These are phyloP conservation scores for Cordyceps cicadae DNA, from an alignment of 2,329 filamentous ascomycete genomes.

Conservation along the genomic window DNA sequence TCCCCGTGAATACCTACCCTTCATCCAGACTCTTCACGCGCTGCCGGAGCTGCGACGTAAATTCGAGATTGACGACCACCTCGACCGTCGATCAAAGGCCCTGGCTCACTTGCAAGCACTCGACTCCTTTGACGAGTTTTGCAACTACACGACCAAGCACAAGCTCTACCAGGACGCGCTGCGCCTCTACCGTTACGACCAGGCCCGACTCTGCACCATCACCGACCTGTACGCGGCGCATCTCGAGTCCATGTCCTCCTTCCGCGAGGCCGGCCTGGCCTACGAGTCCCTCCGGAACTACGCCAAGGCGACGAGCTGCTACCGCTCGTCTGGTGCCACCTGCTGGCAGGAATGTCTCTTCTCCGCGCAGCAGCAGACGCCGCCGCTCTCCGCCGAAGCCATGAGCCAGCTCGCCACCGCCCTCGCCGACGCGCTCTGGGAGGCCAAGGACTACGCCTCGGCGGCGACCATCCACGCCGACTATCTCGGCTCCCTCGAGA, in stretches of 20 bases:
- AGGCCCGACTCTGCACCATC: constrained; percentile 54
- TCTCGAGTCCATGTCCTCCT: constrained; percentile 65
- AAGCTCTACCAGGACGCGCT: constrained; percentile 70
- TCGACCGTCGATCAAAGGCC: constrained; percentile 69
- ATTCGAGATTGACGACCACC: constrained; percentile 83
- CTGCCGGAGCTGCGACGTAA: constrained; percentile 61
- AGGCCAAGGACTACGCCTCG: constrained; percentile 74
- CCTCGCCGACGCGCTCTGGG: constrained; percentile 70
- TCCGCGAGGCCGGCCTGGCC: constrained; percentile 80
- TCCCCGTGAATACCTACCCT: constrained; percentile 89
- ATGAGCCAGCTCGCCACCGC: constrained; percentile 60
- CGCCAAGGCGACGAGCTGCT: constrained; percentile 67
- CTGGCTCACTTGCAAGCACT: constrained; percentile 66
- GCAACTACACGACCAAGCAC: constrained; percentile 71
- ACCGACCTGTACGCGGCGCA: constrained; percentile 72
- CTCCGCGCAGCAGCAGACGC: constrained; percentile 58
- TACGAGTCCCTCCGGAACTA: constrained; percentile 81
- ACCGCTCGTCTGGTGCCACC: constrained; percentile 64
- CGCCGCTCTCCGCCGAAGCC: constrained; percentile 51
- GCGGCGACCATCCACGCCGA: constrained; percentile 76
- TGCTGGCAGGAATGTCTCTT: constrained; percentile 90
- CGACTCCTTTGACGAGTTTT: constrained; percentile 67
- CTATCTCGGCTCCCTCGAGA: constrained; percentile 64
- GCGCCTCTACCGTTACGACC: constrained; percentile 75
- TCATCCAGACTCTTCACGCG: constrained; percentile 78